phyloP scores from a whole-genome alignment of 768 basidiomycete species.

The Lentinus brumalis region DNA sequence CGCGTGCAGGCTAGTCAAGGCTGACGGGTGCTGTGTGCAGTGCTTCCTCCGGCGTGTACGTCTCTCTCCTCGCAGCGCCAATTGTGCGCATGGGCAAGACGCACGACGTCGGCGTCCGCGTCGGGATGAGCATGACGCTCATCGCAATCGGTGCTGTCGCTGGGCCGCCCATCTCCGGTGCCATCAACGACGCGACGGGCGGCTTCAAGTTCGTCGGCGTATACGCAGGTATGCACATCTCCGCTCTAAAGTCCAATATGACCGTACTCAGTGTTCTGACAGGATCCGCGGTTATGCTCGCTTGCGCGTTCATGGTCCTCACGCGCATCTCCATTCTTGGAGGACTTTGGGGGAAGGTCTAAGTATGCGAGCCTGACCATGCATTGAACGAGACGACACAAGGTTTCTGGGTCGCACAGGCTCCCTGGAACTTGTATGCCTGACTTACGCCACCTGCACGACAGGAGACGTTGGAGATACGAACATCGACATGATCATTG shows the following conservation, averaged over 20 bases:
- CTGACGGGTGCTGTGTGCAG: slow-evolving; percentile 32
- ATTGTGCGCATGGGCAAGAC: slow-evolving; percentile 61
- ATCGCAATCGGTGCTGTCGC: slow-evolving; percentile 62
- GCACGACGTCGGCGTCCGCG: slow-evolving; percentile 62
- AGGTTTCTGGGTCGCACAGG: no score
- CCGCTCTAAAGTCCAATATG: background rate
- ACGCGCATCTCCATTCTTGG: slow-evolving; percentile 44
- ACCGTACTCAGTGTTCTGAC: background rate
- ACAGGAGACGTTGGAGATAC: no score
- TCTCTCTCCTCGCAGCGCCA: slow-evolving; percentile 57
- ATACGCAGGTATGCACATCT: slow-evolving; percentile 45
- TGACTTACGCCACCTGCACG: no score
- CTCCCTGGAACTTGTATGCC: no score
- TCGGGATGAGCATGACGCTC: slow-evolving; percentile 66
- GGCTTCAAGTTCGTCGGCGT: slow-evolving; percentile 56
- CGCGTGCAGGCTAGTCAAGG: background rate
- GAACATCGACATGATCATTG: no score
- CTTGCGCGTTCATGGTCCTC: slow-evolving; percentile 43
- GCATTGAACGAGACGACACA: background rate
- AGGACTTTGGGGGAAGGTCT: slow-evolving; percentile 45
- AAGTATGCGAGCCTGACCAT: slow-evolving; percentile 3
- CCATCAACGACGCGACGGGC: slow-evolving; percentile 55
- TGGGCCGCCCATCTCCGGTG: slow-evolving; percentile 76
- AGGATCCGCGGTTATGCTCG: slow-evolving; percentile 44
- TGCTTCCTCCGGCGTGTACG: slow-evolving; percentile 62